phyloP scores from a whole-genome alignment of 225 moss, liverwort and hornwort species.

The Lunularia cruciata region DNA sequence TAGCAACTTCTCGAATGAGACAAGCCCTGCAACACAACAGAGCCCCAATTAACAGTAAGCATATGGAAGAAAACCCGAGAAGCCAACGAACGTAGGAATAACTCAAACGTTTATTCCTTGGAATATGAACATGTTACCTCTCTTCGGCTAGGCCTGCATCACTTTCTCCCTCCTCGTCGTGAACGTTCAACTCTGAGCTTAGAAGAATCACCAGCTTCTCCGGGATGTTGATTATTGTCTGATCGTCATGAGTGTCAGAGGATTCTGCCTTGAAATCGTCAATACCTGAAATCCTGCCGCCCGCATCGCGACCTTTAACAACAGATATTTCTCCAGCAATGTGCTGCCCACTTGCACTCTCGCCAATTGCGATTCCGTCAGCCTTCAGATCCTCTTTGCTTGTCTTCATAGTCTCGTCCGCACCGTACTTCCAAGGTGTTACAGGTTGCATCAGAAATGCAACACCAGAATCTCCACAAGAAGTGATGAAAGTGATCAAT shows the following conservation, averaged over 20 bases:
- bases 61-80: neutral
- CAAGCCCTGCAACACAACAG: conserved; percentile 47
- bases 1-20: conserved; percentile 65
- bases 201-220: conserved; percentile 63
- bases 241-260: conserved; percentile 24
- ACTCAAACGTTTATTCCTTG: neutral
- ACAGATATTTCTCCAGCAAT: conserved; percentile 11
- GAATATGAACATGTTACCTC: conserved; percentile 45
- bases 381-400: conserved; percentile 18
- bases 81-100: neutral
- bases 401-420: neutral
- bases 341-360: conserved; percentile 39
- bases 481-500: conserved; percentile 67
- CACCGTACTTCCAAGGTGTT: conserved; percentile 4
- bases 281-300: conserved; percentile 12
- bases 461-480: conserved; percentile 67
- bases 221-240: conserved; percentile 35
- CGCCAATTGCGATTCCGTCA: conserved; percentile 22
- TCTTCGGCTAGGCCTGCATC: conserved; percentile 51
- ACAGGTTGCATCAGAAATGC: conserved; percentile 52
- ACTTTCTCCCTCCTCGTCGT: conserved; percentile 47
- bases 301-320: conserved; percentile 20
- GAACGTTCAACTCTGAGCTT: conserved; percentile 58
- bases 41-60: neutral
- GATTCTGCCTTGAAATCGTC: conserved; percentile 10